Evolutionary conservation across 352 stramenopile genomes (phyloP).

Genomic region (Phytophthora foliorum): DNA sequence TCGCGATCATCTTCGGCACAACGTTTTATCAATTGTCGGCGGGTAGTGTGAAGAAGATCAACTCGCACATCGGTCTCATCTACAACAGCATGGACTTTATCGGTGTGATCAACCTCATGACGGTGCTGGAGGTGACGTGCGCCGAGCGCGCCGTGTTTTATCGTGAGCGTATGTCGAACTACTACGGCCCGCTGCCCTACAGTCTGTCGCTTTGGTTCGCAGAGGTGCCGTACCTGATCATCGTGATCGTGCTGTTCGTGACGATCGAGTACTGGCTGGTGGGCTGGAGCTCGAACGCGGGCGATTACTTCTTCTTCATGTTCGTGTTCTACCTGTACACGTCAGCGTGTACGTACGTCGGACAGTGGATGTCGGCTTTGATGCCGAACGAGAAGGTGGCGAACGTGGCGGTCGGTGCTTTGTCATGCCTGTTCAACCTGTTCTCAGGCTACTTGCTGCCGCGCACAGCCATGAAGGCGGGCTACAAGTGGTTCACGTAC

Average conservation of each 20-base stretch:
- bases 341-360: conserved; percentile 65
- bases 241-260: conserved; percentile 25
- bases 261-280: conserved; percentile 70
- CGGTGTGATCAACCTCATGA: conserved; percentile 34
- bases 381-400: conserved; percentile 76
- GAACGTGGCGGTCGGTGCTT: conserved; percentile 70
- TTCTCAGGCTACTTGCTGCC: conserved; percentile 68
- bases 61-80: conserved; percentile 62
- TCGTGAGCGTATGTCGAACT: conserved; percentile 65
- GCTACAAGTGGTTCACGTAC: conserved; percentile 75
- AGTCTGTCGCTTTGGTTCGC: conserved; percentile 61
- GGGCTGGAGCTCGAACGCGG: conserved; percentile 42
- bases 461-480: conserved; percentile 26
- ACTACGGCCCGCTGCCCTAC: conserved; percentile 73
- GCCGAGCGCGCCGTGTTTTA: conserved; percentile 53
- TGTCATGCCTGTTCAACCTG: conserved; percentile 74
- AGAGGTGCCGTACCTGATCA: conserved; percentile 61
- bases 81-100: conserved; percentile 71
- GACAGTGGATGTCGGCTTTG: conserved; percentile 76
- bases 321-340: conserved; percentile 48
- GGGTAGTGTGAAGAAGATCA: conserved; percentile 35
- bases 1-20: conserved; percentile 58
- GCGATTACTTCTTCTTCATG: conserved; percentile 47
- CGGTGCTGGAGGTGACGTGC: conserved; percentile 49
- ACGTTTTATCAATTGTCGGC: conserved; percentile 52